These are phyloP conservation scores for Kodamaea sp. DNA, from an alignment of 1,139 yeast genomes.

Conservation along the genomic window DNA sequence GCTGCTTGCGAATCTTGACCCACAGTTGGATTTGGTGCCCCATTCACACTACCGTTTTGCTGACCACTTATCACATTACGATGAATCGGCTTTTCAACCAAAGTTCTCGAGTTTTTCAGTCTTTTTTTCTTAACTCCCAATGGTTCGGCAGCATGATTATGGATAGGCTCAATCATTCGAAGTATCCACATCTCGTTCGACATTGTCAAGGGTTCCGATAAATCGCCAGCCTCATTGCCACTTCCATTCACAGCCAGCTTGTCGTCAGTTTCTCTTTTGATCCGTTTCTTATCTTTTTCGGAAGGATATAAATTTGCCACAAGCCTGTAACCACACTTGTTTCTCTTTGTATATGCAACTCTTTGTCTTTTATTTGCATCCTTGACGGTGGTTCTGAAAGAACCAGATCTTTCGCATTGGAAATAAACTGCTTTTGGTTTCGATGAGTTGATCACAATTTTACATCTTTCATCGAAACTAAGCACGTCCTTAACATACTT, in stretches of 20 bases:
- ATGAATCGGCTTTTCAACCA: conserved; percentile 47
- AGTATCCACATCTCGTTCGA: conserved; percentile 44
- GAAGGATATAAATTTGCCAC: conserved; percentile 48
- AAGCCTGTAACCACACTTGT: conserved; percentile 47
- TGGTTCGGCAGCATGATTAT: conserved; percentile 48
- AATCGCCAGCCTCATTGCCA: conserved; percentile 14
- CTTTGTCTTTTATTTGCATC: conserved; percentile 46
- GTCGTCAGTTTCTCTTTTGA: conserved; percentile 26
- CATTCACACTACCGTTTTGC: conserved; percentile 15
- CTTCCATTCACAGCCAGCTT: conserved; percentile 21
- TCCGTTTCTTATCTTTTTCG: conserved; percentile 37
- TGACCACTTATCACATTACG: conserved; percentile 15
- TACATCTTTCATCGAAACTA: conserved; percentile 44
- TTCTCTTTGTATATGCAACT: conserved; percentile 50
- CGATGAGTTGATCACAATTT: conserved; percentile 47
- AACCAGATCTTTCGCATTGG: conserved; percentile 49
- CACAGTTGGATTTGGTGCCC: conserved; percentile 2
- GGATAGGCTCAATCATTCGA: conserved; percentile 47
- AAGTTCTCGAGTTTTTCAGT: conserved; percentile 38
- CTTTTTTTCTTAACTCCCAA: conserved; percentile 31
- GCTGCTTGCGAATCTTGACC: conserved; percentile 2
- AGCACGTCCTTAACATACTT: conserved; percentile 42
- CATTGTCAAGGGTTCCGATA: conserved; percentile 9
- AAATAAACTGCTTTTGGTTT: conserved; percentile 51
- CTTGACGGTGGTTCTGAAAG: conserved; percentile 48